Evolutionary conservation across 2,329 filamentous ascomycete genomes (phyloP), one percentile per base, ranked within the genome.

Genomic region (Sporothrix inflata): DNA sequence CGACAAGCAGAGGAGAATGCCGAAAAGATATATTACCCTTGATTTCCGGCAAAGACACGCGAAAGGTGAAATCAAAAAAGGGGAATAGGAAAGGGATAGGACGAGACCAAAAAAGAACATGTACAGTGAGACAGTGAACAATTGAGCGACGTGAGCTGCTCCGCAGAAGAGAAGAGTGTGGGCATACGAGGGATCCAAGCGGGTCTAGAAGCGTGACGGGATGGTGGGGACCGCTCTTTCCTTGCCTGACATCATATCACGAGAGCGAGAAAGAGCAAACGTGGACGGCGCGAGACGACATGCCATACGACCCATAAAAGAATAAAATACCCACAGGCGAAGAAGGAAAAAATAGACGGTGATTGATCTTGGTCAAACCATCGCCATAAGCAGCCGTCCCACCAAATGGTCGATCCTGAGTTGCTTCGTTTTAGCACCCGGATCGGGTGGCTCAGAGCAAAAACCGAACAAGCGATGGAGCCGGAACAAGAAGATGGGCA

Each of bases 181-280:
- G 24, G 49, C 9, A 27, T 21, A 24, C 49, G 11, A 34, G 14
- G 53, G 53, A 57, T n/a, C 27, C 53, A 55, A 19, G 24, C 53
- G 53, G 30, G 24, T 16, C 12, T 24, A n/a, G 19, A 57, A 34
- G 53, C 53, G 14, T 57, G 27, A 57, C 14, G 16, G 53, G 4
- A 16, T n/a, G 27, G 27, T 57, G 53, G 53, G 16, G 53, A 34
- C 27, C 27, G 53, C 53, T 30, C 27, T 19, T 57, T 57, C 11
- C 27, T 57, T 14, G 14, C 53, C 53, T 57, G 53, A 57, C 53
- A 57, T 57, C 53, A 57, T 57, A 34, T 34, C 53, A 57, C 27
- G 7, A 47, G 45, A 57, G 53, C 53, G 34, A 16, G 6, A 30
- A 19, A 34, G 53, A 57, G 53, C 53, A 57, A 34, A 19, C 53